Conservation (phyloP, 768 basidiomycete species). For the Melanogaster broomeanus region DNA sequence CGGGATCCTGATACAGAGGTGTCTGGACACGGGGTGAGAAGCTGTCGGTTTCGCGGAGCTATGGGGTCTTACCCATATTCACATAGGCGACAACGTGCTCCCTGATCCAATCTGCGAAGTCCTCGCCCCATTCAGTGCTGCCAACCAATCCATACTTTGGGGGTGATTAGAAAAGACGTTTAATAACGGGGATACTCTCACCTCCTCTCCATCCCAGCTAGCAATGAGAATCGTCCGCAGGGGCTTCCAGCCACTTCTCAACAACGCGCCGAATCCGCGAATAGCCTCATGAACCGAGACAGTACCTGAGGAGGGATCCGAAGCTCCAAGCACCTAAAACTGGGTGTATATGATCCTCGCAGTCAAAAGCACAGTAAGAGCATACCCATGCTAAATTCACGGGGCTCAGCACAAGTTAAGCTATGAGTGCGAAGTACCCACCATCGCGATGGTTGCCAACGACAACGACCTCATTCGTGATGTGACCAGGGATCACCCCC, state of each 20-base stretch:
- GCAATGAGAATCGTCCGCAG: conserved; percentile 72
- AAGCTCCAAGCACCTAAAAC: conserved; percentile 73
- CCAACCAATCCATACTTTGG: conserved; percentile 53
- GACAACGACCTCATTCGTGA: conserved; percentile 66
- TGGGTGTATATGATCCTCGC: not conserved
- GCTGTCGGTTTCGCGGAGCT: not conserved
- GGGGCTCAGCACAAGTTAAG: not conserved
- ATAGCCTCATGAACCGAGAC: conserved; percentile 78
- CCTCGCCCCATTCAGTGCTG: conserved; percentile 70
- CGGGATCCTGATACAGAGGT: conserved; percentile 52
- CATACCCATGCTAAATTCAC: conserved; percentile 19
- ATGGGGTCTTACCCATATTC: conserved; percentile 49
- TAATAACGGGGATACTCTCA: conserved; percentile 12
- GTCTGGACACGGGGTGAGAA: conserved; percentile 29
- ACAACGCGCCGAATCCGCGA: conserved; percentile 67
- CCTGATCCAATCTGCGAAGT: conserved; percentile 57
- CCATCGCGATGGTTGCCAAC: conserved; percentile 78
- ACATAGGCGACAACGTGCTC: conserved; percentile 62
- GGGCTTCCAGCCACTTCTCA: conserved; percentile 81
- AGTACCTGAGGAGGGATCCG: conserved; percentile 80
- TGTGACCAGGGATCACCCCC: conserved; percentile 63
- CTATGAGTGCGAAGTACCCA: conserved; percentile 22
- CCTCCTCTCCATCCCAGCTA: conserved; percentile 78
- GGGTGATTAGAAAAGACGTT: not conserved
- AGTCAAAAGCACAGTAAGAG: not conserved